Evolutionary conservation across 1,284 basidiomycete species (phyloP).

Genomic region (Boletus semigastroideus): DNA sequence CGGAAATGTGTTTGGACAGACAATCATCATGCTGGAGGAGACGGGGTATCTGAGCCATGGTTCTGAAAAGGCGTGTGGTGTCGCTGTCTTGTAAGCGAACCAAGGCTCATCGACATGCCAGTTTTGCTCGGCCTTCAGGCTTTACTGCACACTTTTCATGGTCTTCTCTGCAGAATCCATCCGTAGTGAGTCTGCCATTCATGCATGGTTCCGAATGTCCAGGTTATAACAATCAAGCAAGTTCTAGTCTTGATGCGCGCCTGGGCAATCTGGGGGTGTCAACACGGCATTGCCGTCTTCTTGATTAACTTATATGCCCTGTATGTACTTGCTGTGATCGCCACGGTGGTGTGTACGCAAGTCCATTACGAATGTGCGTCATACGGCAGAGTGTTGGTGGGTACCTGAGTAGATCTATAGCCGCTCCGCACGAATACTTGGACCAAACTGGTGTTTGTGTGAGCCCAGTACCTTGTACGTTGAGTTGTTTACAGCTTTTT

Average conservation of each 20-base stretch:
- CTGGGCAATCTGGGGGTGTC: conserved; percentile 13
- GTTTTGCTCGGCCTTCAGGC: conserved; percentile 6
- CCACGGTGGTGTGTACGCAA: too few relatives aligned
- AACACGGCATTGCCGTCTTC: conserved; percentile 1
- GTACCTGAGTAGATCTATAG: too few relatives aligned
- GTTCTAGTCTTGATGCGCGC: conserved; percentile 17
- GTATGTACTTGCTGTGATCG: background rate
- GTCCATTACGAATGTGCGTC: too few relatives aligned
- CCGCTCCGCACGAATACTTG: too few relatives aligned
- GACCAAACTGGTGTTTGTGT: too few relatives aligned
- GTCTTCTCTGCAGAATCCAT: background rate
- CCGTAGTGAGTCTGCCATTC: too few relatives aligned
- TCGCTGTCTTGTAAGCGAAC: background rate
- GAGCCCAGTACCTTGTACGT: too few relatives aligned
- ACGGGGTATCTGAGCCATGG: background rate
- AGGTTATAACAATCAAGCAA: background rate
- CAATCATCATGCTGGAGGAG: conserved; percentile 9
- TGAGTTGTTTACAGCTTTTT: too few relatives aligned
- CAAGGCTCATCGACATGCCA: background rate
- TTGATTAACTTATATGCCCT: conserved; percentile 5
- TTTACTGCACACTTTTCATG: background rate
- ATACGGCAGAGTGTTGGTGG: too few relatives aligned
- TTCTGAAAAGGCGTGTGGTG: conserved; percentile 2
- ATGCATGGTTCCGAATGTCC: too few relatives aligned
- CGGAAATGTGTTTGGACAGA: conserved; percentile 13